phyloP scores from a whole-genome alignment of 2,329 filamentous ascomycete species.

The Cladosporium oxysporum region DNA sequence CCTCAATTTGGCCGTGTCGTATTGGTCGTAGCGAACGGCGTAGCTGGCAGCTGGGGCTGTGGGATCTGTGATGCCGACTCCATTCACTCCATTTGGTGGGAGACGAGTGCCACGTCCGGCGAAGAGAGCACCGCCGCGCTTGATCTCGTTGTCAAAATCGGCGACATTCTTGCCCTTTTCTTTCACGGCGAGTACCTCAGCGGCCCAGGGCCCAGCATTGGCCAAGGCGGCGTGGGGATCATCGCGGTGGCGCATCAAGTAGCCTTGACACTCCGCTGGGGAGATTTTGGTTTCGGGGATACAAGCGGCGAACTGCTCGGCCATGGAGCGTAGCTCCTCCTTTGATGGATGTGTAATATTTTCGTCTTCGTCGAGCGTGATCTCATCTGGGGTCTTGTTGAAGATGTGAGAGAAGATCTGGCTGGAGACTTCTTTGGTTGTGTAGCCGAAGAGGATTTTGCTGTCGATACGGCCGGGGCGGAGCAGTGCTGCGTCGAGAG shows the following conservation, averaged over 20 bases:
- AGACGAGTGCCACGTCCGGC: background rate
- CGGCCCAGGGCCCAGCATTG: constrained; percentile 44
- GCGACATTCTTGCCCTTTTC: constrained; percentile 25
- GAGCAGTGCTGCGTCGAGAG: constrained; percentile 70
- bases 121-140: constrained; percentile 11
- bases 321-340: constrained; percentile 22
- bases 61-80: background rate
- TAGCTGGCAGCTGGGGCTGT: background rate
- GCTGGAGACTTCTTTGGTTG: constrained; percentile 40
- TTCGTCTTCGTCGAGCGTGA: constrained; percentile 45
- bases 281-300: constrained; percentile 28
- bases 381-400: constrained; percentile 41
- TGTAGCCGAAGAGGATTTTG: constrained; percentile 60
- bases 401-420: constrained; percentile 44
- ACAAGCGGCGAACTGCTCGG: constrained; percentile 24
- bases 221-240: constrained; percentile 47
- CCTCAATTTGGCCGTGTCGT: background rate
- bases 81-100: background rate
- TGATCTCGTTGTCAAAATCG: constrained; percentile 18
- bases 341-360: constrained; percentile 35
- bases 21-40: background rate
- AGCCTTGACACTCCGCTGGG: constrained; percentile 29
- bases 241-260: constrained; percentile 46
- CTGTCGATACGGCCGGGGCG: constrained; percentile 67
- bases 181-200: constrained; percentile 32